Percentiles rank a stretch among this genome's conserved stretches.
Conservation (phyloP, 352 stramenopile species). For the Peronospora farinosa region DNA sequence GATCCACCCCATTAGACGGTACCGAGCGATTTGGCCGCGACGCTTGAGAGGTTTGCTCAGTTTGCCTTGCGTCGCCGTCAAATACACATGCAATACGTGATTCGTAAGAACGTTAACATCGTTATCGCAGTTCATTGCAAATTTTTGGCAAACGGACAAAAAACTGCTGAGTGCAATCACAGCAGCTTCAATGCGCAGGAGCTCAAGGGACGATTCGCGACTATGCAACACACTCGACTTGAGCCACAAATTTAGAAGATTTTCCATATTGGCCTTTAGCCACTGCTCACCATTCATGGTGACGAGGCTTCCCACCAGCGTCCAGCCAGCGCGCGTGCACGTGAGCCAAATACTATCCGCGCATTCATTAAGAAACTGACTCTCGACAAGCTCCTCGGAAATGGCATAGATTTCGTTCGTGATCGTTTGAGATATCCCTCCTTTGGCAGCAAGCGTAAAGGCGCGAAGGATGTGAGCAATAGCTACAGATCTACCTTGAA, state of each 20-base stretch:
- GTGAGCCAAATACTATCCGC: constrained; percentile 82
- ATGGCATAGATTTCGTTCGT: constrained; percentile 61
- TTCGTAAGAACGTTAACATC: constrained; percentile 53
- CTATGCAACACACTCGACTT: constrained; percentile 73
- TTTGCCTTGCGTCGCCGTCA: constrained; percentile 48
- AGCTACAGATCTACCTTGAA: constrained; percentile 64
- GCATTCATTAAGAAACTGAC: constrained; percentile 70
- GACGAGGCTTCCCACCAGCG: constrained; percentile 62
- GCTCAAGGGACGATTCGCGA: constrained; percentile 71
- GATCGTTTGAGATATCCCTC: constrained; percentile 44
- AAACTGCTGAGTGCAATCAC: constrained; percentile 67
- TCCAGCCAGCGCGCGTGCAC: constrained; percentile 80
- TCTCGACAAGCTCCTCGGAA: constrained; percentile 68
- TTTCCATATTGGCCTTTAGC: constrained; percentile 45
- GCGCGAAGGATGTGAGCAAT: constrained; percentile 62
- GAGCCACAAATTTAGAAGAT: constrained; percentile 66
- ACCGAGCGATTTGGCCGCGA: constrained; percentile 69
- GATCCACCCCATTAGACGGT: constrained; percentile 71
- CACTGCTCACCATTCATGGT: constrained; percentile 60
- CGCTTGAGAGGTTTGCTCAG: constrained; percentile 75
- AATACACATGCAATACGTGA: constrained; percentile 67
- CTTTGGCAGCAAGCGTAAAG: constrained; percentile 35
- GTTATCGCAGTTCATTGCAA: constrained; percentile 26
- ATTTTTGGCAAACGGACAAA: constrained; percentile 31
- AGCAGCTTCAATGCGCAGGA: constrained; percentile 77